phyloP scores from a whole-genome alignment of 768 basidiomycete genomes.

The Collybia nuda region DNA sequence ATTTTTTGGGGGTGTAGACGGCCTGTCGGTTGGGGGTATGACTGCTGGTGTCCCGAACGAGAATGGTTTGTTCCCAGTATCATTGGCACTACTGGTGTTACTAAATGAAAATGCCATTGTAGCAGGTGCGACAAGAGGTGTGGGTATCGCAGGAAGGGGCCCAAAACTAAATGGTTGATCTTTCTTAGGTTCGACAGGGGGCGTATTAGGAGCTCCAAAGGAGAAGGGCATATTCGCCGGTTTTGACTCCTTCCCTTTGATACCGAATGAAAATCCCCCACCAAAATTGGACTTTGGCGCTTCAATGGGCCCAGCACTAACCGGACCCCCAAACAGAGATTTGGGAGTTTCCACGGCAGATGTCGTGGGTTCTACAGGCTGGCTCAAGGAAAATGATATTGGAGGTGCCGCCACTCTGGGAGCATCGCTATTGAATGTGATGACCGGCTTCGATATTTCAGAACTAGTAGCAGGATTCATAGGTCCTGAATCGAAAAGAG shows the following conservation, averaged over 20 bases:
- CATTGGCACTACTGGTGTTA: slow-evolving; percentile 37
- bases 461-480: slow-evolving; percentile 8
- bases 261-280: slow-evolving; percentile 9
- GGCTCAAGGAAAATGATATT: slow-evolving; percentile 24
- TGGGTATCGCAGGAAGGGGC: slow-evolving; percentile 17
- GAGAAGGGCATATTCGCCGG: slow-evolving; percentile 35
- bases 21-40: slow-evolving; percentile 36
- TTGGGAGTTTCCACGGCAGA: slow-evolving; percentile 34
- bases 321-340: slow-evolving; percentile 26
- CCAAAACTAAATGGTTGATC: slow-evolving; percentile 35
- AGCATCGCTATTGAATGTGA: background rate
- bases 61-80: slow-evolving; percentile 52
- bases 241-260: slow-evolving; percentile 15
- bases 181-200: slow-evolving; percentile 34
- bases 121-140: slow-evolving; percentile 22
- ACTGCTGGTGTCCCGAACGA: slow-evolving; percentile 43
- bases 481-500: slow-evolving; percentile 17
- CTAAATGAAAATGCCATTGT: slow-evolving; percentile 50
- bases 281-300: slow-evolving; percentile 41
- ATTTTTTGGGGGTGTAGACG: slow-evolving; percentile 66
- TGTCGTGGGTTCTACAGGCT: slow-evolving; percentile 9
- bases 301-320: slow-evolving; percentile 21
- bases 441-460: slow-evolving; percentile 13
- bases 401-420: slow-evolving; percentile 20
- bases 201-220: slow-evolving; percentile 40